Evolutionary conservation across 768 basidiomycete genomes (phyloP), one percentile per base, ranked within the genome.

Genomic region (Phylloporus sp.): DNA sequence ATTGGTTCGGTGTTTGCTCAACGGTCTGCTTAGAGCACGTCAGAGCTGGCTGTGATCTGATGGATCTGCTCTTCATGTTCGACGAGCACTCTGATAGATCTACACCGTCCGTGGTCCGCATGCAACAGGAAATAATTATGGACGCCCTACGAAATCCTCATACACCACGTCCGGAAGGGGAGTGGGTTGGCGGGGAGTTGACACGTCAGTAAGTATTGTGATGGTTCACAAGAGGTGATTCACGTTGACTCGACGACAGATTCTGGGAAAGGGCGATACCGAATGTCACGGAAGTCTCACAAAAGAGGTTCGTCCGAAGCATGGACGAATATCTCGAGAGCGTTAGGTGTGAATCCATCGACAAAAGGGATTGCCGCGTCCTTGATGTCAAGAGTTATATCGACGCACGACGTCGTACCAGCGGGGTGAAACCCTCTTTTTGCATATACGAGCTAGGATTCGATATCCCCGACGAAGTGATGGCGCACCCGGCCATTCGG

Each of bases 71-170:
- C 54, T 79, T 75, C 52, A 46, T 78, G 33, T 66, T 73, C 53
- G 79, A 81, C 53, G 74, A 77, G 53, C 69, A 73, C 48, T 71
- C 76, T 7, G 79, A 81, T 58, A 60, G 68, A 14, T 63, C 64
- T 0, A 50, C 63, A 22, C 63, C 54, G 0, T 28, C 56, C 0
- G 66, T 52, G 6, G 74, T 67, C 9, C 64, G 60, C 2, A 26
- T 53, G 24, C 57, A 58, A 38, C 49, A 45, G 31, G 38, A 52
- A 1, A 60, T 0, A 60, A 9, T 69, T 60, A 40, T 46, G n/a
- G 48, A 58, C 9, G 56, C 52, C 4, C 17, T 58, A n/a, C 23
- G 38, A n/a, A 58, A 58, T 15, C 52, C 46, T 14, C 32, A 43
- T 40, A 21, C 2, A 0, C 52, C 38, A 27, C 56, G 52, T 26